These are phyloP conservation scores for Byssoonygena ceratinophila DNA, from an alignment of 2,329 filamentous ascomycete species.

Conservation along the genomic window DNA sequence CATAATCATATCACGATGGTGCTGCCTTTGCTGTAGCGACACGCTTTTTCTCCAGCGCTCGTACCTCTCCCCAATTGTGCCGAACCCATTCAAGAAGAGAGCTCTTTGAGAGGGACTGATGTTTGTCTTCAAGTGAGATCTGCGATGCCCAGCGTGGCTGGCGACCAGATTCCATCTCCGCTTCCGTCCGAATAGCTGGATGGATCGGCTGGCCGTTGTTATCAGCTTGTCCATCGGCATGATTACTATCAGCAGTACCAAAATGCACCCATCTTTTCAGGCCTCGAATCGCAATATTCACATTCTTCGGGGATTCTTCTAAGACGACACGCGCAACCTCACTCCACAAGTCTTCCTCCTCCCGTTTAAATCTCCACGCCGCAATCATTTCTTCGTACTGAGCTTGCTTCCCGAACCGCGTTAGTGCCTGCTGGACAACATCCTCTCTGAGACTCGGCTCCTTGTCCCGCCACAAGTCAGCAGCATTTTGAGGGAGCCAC, in stretches of 20 bases:
- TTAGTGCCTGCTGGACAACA: neutral
- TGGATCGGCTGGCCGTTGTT: neutral
- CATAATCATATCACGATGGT: neutral
- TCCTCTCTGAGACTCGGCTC: neutral
- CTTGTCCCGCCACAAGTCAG: slow-evolving; percentile 1
- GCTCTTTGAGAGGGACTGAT: neutral
- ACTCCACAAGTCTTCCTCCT: slow-evolving; percentile 4
- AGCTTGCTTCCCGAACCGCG: slow-evolving; percentile 1
- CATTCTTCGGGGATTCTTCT: neutral
- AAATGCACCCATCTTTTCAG: slow-evolving; percentile 10
- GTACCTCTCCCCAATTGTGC: slow-evolving; percentile 2
- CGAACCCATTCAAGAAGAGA: neutral
- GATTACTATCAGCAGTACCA: neutral
- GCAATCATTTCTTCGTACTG: slow-evolving; percentile 6
- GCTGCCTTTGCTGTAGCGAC: neutral
- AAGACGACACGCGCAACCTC: neutral
- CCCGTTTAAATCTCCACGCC: neutral
- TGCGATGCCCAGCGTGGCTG: slow-evolving; percentile 7
- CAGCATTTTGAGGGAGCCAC: slow-evolving; percentile 1
- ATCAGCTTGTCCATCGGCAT: no score
- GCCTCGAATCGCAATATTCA: slow-evolving; percentile 1
- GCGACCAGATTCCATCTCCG: slow-evolving; percentile 2
- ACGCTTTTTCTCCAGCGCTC: slow-evolving; percentile 3
- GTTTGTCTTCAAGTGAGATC: neutral
- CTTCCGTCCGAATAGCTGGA: neutral